phyloP scores from a whole-genome alignment of 1,139 yeast genomes.

The Sugiyamaella pinicola region DNA sequence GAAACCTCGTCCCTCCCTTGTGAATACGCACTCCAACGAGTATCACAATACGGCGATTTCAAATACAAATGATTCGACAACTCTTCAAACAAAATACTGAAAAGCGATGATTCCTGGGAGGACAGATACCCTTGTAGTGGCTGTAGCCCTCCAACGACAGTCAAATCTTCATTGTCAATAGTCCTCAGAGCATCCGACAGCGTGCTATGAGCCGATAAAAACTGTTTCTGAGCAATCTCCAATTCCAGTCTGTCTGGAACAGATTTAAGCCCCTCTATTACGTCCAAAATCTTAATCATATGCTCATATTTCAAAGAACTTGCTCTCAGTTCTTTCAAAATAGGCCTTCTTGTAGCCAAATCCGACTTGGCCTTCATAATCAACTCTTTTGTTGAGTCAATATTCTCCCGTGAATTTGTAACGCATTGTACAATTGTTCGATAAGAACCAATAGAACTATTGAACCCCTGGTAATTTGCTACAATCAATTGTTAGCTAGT shows the following conservation, averaged over 20 bases:
- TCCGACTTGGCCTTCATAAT: constrained; percentile 49
- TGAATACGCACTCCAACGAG: constrained; percentile 41
- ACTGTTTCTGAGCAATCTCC: constrained; percentile 65
- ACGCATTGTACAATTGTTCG: constrained; percentile 60
- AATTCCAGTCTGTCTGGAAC: constrained; percentile 68
- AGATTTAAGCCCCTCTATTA: constrained; percentile 62
- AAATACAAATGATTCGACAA: constrained; percentile 71
- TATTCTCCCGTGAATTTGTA: constrained; percentile 57
- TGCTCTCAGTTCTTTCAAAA: constrained; percentile 64
- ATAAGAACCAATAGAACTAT: constrained; percentile 77
- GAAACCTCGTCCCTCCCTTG: constrained; percentile 35
- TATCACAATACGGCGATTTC: constrained; percentile 49
- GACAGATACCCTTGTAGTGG: constrained; percentile 61
- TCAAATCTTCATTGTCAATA: constrained; percentile 62
- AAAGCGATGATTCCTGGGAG: constrained; percentile 60
- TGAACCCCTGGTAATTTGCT: constrained; percentile 76
- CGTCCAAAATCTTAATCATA: constrained; percentile 68
- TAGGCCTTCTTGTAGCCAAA: constrained; percentile 57
- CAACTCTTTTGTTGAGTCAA: constrained; percentile 54
- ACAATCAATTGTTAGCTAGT: constrained; percentile 2
- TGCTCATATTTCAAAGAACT: constrained; percentile 65
- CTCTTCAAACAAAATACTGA: constrained; percentile 76
- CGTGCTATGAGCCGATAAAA: constrained; percentile 66
- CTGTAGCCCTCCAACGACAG: constrained; percentile 63
- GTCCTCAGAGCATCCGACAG: constrained; percentile 57